Evolutionary conservation across 768 basidiomycete genomes (phyloP).

Genomic region (Hericium alpestre): DNA sequence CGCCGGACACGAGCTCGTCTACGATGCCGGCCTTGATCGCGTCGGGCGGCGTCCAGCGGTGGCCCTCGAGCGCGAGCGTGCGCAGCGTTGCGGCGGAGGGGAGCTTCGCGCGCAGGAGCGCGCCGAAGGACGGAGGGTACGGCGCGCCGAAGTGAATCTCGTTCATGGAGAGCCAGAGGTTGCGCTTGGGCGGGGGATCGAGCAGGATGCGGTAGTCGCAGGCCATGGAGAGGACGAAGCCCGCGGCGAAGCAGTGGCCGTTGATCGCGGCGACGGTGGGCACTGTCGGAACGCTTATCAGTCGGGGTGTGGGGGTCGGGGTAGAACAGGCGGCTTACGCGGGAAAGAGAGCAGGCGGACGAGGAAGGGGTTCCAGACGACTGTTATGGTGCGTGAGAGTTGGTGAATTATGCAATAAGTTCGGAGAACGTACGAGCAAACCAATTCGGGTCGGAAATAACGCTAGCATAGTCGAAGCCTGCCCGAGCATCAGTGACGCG

Average conservation of each 20-base stretch:
- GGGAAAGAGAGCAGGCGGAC: constrained; percentile 65
- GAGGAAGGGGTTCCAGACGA: constrained; percentile 59
- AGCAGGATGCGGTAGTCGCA: constrained; percentile 91
- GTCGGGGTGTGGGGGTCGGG: not conserved
- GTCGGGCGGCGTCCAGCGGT: constrained; percentile 67
- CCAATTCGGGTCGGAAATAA: constrained; percentile 45
- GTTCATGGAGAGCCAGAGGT: constrained; percentile 89
- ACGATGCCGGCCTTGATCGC: constrained; percentile 56
- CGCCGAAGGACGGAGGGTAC: constrained; percentile 63
- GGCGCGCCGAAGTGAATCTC: constrained; percentile 79
- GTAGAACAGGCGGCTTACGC: constrained; percentile 32
- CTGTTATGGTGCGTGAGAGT: not conserved
- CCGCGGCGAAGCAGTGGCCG: constrained; percentile 81
- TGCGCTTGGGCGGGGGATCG: constrained; percentile 45
- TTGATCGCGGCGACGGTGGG: constrained; percentile 74
- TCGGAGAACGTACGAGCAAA: constrained; percentile 42
- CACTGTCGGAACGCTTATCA: constrained; percentile 29
- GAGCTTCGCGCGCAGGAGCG: constrained; percentile 55
- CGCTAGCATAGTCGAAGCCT: constrained; percentile 57
- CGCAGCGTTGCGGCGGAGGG: constrained; percentile 48
- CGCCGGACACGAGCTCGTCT: constrained; percentile 55
- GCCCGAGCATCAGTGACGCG: not conserved
- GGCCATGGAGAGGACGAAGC: constrained; percentile 63
- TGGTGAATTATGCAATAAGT: not conserved
- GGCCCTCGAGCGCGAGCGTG: constrained; percentile 70